A percentile compares a stretch with the other conserved stretches of the same genome.
These are phyloP conservation scores for Phialophora expanda DNA, from an alignment of 2,329 filamentous ascomycete genomes.

Conservation along the genomic window DNA sequence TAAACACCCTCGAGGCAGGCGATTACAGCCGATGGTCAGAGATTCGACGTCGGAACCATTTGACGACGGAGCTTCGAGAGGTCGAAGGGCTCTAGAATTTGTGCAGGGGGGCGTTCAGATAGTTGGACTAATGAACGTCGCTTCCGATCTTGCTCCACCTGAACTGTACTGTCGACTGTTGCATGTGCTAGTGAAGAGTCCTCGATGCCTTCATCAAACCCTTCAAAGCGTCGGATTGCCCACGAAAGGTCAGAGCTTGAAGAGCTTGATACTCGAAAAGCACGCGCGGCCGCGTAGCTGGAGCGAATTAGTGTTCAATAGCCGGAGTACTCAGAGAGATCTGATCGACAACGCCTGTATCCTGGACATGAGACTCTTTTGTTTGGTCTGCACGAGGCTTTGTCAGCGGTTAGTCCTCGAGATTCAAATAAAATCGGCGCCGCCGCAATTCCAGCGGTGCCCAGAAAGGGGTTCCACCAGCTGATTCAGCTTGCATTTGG, in stretches of 20 bases:
- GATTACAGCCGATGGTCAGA: slow-evolving; percentile 73
- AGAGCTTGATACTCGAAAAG: neutral
- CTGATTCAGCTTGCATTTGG: slow-evolving; percentile 8
- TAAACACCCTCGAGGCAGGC: slow-evolving; percentile 74
- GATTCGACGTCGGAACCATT: slow-evolving; percentile 66
- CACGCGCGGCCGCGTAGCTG: neutral
- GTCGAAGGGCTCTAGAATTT: slow-evolving; percentile 2
- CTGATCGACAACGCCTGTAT: neutral
- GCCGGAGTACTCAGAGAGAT: neutral
- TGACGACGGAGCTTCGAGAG: slow-evolving; percentile 41
- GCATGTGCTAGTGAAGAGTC: neutral
- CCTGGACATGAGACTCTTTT: neutral
- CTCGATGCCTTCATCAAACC: too few species aligned
- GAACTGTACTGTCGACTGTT: neutral
- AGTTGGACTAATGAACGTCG: neutral
- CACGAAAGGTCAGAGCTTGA: too few species aligned
- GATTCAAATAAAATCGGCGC: neutral
- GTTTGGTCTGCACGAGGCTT: neutral
- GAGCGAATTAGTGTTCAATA: neutral
- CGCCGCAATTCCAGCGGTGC: neutral
- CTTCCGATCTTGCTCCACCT: neutral
- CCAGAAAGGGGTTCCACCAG: neutral
- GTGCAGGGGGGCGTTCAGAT: neutral
- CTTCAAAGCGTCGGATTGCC: too few species aligned
- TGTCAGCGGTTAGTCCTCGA: neutral